Evolutionary conservation across 2,329 filamentous ascomycete genomes (phyloP).

Genomic region (Xylaria sp.): DNA sequence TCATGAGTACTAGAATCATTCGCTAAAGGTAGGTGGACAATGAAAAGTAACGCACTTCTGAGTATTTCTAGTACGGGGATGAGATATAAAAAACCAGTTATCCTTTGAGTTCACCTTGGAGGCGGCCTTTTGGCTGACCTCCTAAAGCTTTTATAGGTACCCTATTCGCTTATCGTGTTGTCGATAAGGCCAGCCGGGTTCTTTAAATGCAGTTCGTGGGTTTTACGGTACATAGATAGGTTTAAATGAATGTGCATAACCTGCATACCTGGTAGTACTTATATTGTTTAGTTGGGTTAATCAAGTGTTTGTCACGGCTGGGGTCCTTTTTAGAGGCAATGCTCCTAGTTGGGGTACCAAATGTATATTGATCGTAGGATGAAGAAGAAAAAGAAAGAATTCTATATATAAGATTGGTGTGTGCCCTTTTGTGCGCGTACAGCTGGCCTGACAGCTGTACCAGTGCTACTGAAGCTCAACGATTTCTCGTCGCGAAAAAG

Average conservation of each 20-base stretch:
- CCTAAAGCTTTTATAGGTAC: conserved; percentile 12
- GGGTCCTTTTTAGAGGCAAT: no score
- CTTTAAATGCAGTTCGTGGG: neutral
- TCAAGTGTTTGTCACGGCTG: no score
- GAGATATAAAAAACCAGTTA: neutral
- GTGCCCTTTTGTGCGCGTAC: no score
- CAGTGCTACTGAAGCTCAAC: no score
- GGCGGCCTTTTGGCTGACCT: conserved; percentile 9
- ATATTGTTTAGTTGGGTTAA: conserved; percentile 1
- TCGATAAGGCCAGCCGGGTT: conserved; percentile 5
- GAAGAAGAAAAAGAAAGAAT: no score
- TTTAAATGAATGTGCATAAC: neutral
- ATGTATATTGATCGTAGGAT: no score
- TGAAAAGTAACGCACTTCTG: conserved; percentile 3
- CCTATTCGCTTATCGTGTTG: neutral
- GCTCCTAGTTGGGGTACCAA: no score
- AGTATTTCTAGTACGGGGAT: conserved; percentile 1
- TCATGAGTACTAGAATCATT: conserved; percentile 1
- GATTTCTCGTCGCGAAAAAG: no score
- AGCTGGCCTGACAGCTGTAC: no score
- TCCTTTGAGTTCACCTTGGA: conserved; percentile 13
- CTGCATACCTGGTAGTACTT: neutral
- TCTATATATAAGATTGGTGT: no score
- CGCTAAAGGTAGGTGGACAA: conserved; percentile 6
- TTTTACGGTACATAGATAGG: neutral